Conservation (phyloP, 305 asterid genomes). For the Euphrasia arctica region DNA sequence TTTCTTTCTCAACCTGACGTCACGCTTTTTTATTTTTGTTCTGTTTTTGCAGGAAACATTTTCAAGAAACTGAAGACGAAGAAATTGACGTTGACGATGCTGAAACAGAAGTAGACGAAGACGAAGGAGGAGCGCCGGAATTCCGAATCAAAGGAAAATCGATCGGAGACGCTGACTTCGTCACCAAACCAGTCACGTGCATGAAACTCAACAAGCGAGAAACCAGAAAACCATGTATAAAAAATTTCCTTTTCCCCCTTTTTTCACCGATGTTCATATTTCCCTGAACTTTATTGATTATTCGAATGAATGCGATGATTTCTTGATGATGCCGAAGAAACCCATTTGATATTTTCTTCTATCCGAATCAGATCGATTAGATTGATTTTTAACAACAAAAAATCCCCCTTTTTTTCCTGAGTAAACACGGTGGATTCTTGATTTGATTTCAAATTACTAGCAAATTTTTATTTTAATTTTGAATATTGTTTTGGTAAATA, state of each 20-base stretch:
- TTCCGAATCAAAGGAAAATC: constrained; percentile 25
- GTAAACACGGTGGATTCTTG: neutral
- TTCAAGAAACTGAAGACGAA: constrained; percentile 36
- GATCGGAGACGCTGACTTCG: constrained; percentile 26
- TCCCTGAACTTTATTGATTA: neutral
- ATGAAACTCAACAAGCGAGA: constrained; percentile 34
- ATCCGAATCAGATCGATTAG: too few relatives aligned
- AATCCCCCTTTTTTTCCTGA: too few relatives aligned
- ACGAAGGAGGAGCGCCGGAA: constrained; percentile 27
- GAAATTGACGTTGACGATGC: constrained; percentile 28
- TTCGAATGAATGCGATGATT: constrained; percentile 12
- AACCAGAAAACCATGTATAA: constrained; percentile 38
- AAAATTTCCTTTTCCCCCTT: constrained; percentile 4
- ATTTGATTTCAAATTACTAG: neutral
- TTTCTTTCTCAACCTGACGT: neutral
- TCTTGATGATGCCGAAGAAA: constrained; percentile 5
- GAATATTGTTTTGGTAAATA: neutral
- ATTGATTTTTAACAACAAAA: too few relatives aligned
- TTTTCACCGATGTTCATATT: too few relatives aligned
- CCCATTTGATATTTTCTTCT: neutral
- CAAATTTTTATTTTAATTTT: neutral
- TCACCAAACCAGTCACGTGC: constrained; percentile 36
- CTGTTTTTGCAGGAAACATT: constrained; percentile 37
- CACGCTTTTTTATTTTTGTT: constrained; percentile 1
- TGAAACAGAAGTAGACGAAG: constrained; percentile 17